Evolutionary conservation across 2,329 filamentous ascomycete species (phyloP), one percentile per base, ranked within the genome.

Genomic region (Tolypocladium inflatum): DNA sequence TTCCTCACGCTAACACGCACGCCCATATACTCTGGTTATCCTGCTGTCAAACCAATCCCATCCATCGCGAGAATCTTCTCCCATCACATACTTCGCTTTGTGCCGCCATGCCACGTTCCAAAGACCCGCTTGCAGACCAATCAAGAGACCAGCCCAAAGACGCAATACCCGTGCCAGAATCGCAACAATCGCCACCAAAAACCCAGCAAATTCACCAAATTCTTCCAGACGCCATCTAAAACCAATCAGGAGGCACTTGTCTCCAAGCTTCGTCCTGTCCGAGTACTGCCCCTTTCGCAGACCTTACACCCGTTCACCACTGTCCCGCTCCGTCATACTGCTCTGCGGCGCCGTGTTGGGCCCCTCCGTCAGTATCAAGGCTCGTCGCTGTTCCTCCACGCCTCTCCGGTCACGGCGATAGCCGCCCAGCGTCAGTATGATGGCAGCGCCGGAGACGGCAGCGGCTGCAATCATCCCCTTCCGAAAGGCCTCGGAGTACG

Each of bases 401-500:
- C 60, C 26, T 15, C 58, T 55, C n/a, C 60, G 60, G 11, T 52
- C 45, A 9, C 68, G 70, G 8, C 70, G 71, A 58, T 73, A 79
- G 0, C 73, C 72, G 0, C 73, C 73, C 19, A 76, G 55, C 1
- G 76, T 71, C 2, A 72, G 62, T 3, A 81, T 19, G 17, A 78
- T 61, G 2, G 71, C 77, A 10, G 71, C 60, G 4, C 69, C 75
- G 11, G 76, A 69, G 17, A 81, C 63, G 2, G 71, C 71, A 1
- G 73, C 70, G 43, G 73, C 76, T n/a, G 78, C 70, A 52, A 70
- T 68, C 79, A 82, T 81, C 54, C 78, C 76, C 55, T 71, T 63
- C 7, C 63, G 70, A 61, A 81, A 80, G 2, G 79, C 74, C 13
- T 74, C 66, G 0, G 76, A 69, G 62, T 80, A 80, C 0, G 73